A percentile compares a stretch with the other conserved stretches of the same genome.
These are phyloP conservation scores for Vigna reflexopilosa DNA, from an alignment of 306 rosid species.

Conservation along the genomic window DNA sequence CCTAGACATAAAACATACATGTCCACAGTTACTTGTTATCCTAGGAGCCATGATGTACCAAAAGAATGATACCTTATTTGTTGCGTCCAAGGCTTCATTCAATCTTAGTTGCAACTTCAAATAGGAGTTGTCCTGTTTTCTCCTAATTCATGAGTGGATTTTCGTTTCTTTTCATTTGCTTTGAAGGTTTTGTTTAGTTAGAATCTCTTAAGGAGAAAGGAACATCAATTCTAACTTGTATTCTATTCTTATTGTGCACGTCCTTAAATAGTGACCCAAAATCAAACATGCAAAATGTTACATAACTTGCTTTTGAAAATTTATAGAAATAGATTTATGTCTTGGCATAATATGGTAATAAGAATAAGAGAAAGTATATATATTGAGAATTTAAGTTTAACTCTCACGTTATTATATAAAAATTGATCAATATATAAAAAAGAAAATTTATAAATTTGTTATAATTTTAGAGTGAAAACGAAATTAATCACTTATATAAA, in stretches of 20 bases:
- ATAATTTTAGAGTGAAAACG: too few species aligned
- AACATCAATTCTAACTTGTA: not conserved
- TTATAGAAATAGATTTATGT: not conserved
- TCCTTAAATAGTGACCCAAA: not conserved
- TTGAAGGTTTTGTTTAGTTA: constrained; percentile 26
- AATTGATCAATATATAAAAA: too few species aligned
- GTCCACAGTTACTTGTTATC: constrained; percentile 34
- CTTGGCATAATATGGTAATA: too few species aligned
- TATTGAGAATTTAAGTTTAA: not conserved
- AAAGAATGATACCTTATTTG: constrained; percentile 17
- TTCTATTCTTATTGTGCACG: constrained; percentile 27
- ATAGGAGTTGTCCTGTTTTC: constrained; percentile 20
- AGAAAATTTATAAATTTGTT: too few species aligned
- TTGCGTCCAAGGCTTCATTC: constrained; percentile 50
- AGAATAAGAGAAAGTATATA: too few species aligned
- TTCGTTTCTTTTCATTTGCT: constrained; percentile 16
- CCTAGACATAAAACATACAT: not conserved
- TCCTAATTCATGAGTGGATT: constrained; percentile 42
- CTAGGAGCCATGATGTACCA: constrained; percentile 31
- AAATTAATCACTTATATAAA: too few species aligned
- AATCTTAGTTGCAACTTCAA: constrained; percentile 36
- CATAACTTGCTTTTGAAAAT: not conserved
- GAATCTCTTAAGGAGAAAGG: not conserved
- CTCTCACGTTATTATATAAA: too few species aligned
- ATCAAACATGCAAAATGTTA: not conserved